Evolutionary conservation across 2,329 filamentous ascomycete genomes (phyloP).

Genomic region (Pleurostoma richardsiae): DNA sequence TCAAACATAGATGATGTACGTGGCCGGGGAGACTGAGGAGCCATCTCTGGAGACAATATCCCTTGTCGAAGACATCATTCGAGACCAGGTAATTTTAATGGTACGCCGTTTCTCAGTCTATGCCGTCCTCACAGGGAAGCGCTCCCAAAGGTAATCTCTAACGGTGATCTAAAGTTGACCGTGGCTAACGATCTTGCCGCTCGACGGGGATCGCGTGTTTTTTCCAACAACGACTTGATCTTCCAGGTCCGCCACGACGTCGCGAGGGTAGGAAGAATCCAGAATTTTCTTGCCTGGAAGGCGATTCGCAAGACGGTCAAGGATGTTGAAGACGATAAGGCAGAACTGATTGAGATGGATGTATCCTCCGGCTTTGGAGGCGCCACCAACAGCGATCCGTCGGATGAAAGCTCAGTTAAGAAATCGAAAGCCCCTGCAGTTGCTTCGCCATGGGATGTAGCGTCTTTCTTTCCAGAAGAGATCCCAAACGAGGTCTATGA

Average conservation of each 20-base stretch:
- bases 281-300: constrained; percentile 16
- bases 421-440: constrained; percentile 3
- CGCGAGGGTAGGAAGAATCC: constrained; percentile 12
- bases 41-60: constrained; percentile 10
- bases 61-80: constrained; percentile 13
- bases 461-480: constrained; percentile 8
- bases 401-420: constrained; percentile 1
- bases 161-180: constrained; percentile 7
- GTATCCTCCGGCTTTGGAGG: constrained; percentile 1
- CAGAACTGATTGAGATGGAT: constrained; percentile 4
- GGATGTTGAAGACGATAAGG: constrained; percentile 10
- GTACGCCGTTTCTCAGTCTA: constrained; percentile 1
- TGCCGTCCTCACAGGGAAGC: background rate
- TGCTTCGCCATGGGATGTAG: constrained; percentile 7
- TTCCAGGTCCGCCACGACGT: constrained; percentile 16
- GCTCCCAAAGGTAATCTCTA: background rate
- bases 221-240: constrained; percentile 15
- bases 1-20: constrained; percentile 14
- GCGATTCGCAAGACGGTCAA: constrained; percentile 12
- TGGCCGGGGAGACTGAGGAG: constrained; percentile 12
- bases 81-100: constrained; percentile 10
- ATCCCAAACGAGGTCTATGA: constrained; percentile 3
- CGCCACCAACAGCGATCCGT: background rate
- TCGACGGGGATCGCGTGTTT: constrained; percentile 12
- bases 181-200: constrained; percentile 11